Percentiles rank a stretch among this genome's conserved stretches.
Evolutionary conservation across 306 rosid genomes (phyloP).

Genomic region (Biancaea sappan): DNA sequence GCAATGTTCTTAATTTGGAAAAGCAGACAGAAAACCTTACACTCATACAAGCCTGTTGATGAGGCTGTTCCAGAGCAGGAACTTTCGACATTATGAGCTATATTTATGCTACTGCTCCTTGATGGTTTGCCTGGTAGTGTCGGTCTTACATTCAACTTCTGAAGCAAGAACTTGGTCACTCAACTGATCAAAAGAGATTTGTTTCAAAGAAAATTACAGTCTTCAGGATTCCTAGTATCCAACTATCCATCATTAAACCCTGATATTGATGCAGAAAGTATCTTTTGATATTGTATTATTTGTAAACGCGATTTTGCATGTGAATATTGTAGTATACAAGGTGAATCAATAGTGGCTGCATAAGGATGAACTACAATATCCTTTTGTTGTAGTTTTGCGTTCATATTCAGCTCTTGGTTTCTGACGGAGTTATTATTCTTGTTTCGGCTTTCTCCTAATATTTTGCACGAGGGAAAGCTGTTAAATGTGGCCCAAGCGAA

Average conservation of each 20-base stretch:
- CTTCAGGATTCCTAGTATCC: conserved; percentile 27
- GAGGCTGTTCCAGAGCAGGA: conserved; percentile 75
- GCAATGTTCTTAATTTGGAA: conserved; percentile 75
- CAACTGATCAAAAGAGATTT: conserved; percentile 46
- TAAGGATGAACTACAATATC: conserved; percentile 30
- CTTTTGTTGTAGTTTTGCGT: conserved; percentile 27
- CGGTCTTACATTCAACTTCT: conserved; percentile 40
- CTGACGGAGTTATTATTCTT: not conserved
- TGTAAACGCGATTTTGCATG: conserved; percentile 47
- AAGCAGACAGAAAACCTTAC: conserved; percentile 48
- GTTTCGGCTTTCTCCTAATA: not conserved
- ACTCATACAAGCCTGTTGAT: conserved; percentile 74
- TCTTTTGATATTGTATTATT: conserved; percentile 39
- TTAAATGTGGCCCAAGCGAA: not conserved
- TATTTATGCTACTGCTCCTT: conserved; percentile 26
- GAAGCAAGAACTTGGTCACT: conserved; percentile 20
- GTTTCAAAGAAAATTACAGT: conserved; percentile 28
- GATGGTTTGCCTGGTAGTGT: conserved; percentile 30
- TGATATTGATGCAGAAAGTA: conserved; percentile 37
- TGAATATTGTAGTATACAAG: conserved; percentile 59
- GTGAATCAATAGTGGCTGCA: conserved; percentile 42
- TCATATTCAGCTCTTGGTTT: conserved; percentile 22
- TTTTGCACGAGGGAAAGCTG: not conserved
- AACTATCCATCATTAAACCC: conserved; percentile 24
- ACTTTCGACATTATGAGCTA: conserved; percentile 78